Evolutionary conservation across 2,329 filamentous ascomycete genomes (phyloP), one percentile per base, ranked within the genome.

Genomic region (Alternaria metachromatica): DNA sequence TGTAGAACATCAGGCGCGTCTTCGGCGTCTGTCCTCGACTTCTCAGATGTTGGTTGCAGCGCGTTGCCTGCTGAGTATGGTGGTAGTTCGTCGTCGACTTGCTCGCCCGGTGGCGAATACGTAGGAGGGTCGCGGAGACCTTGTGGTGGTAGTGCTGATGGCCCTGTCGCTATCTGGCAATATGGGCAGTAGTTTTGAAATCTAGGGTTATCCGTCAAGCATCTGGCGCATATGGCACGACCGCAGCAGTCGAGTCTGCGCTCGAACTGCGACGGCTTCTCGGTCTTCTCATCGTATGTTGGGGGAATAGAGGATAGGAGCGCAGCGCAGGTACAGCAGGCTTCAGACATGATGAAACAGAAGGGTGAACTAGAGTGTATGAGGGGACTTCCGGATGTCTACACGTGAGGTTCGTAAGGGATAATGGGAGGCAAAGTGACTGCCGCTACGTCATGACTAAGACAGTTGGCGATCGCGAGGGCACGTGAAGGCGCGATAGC

Each of bases 111-210:
- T 81, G 82, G 80, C 71, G 80, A 82, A 72, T 93, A 93, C 11
- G 87, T 84, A 2, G 90, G 90, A n/a, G 90, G 90, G 63, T 90
- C 87, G 73, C 85, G 87, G 23, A 93, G 84, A 11, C 90, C 88
- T 79, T 89, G 88, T 18, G 71, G 58, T 2, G 88, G 86, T 51
- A 89, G 84, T 4, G 89, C 79, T 8, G 87, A 87, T 3, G 89
- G 87, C 5, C 80, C 82, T 48, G 83, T 86, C 6, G 89, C 89
- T 70, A 93, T 87, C 79, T 95, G 92, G 77, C 92, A 96, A 78
- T 91, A 95, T 0, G 92, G 92, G 75, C 87, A 89, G 69, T 89
- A 89, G 41, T 84, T 82, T 57, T 86, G 85, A 80, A 93, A 94
- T 44, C 91, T 88, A 28, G 84, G 82, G 76, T 93, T 93, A 50